Conservation (phyloP, 176 grass and related monocot species). For the Bolboschoenus planiculmis region DNA sequence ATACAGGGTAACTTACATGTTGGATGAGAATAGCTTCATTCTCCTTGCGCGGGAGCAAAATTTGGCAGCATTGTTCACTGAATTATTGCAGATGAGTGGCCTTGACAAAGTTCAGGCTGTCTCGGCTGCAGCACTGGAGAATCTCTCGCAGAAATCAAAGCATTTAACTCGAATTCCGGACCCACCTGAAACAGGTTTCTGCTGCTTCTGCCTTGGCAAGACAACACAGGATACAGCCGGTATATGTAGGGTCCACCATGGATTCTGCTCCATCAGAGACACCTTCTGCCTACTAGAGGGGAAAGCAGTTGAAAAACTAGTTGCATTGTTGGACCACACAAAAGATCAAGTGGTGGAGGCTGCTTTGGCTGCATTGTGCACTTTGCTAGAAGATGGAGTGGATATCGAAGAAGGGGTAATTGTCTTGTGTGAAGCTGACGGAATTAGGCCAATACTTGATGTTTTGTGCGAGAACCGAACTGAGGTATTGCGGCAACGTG, state of each 20-base stretch:
- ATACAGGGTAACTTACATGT: conserved; percentile 64
- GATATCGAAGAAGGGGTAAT: conserved; percentile 76
- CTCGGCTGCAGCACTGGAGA: conserved; percentile 56
- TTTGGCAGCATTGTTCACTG: conserved; percentile 75
- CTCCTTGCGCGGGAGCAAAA: conserved; percentile 59
- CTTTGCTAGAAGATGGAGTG: conserved; percentile 83
- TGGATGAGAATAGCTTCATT: conserved; percentile 57
- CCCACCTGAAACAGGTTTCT: conserved; percentile 46
- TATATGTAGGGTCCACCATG: conserved; percentile 62
- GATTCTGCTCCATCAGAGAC: conserved; percentile 70
- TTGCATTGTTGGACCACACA: conserved; percentile 77
- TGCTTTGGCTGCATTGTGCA: conserved; percentile 68
- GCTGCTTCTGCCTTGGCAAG: conserved; percentile 65
- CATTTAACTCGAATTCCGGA: conserved; percentile 54
- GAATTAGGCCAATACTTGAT: conserved; percentile 64
- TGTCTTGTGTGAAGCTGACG: conserved; percentile 65
- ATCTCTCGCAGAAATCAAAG: conserved; percentile 79
- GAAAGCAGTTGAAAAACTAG: conserved; percentile 84
- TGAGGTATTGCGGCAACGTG: conserved; percentile 50
- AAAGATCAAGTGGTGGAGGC: conserved; percentile 86
- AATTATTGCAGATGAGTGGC: conserved; percentile 94
- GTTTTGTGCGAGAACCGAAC: conserved; percentile 59
- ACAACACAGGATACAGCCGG: conserved; percentile 53
- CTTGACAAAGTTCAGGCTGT: conserved; percentile 67
- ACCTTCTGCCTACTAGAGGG: conserved; percentile 91